phyloP scores from a whole-genome alignment of 345 rosid genomes.

The Odontarrhena argentea region DNA sequence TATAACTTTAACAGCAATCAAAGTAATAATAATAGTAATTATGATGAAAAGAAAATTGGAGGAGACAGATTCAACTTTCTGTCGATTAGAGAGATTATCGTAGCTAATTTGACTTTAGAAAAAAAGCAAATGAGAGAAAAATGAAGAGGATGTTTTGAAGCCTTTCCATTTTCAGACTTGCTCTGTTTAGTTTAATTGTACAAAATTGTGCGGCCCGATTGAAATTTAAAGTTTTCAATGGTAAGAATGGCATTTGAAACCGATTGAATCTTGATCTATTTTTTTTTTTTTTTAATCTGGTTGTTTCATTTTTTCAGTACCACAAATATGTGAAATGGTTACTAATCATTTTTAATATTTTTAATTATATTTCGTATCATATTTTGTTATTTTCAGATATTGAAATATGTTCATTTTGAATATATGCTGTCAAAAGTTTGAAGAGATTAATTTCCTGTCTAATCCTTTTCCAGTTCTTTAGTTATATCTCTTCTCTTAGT shows the following conservation, averaged over 20 bases:
- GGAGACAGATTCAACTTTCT: slow-evolving; percentile 19
- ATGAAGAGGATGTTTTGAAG: not conserved
- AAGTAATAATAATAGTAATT: slow-evolving; percentile 21
- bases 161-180: not conserved
- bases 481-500: no score
- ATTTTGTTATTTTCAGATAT: no score
- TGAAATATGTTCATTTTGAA: no score
- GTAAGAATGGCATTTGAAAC: not conserved
- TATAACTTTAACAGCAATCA: slow-evolving; percentile 12
- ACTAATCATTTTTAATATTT: no score
- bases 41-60: slow-evolving; percentile 17
- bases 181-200: not conserved
- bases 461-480: no score
- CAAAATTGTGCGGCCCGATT: not conserved
- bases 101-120: slow-evolving; percentile 28
- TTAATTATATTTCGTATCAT: no score
- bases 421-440: no score
- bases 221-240: not conserved
- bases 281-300: no score
- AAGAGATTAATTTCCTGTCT: no score
- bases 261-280: no score
- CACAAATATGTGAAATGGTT: no score
- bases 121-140: slow-evolving; percentile 20
- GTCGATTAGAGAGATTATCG: slow-evolving; percentile 23
- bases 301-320: no score